Conservation (phyloP, 345 rosid species). For the Populus ilicifolia region DNA sequence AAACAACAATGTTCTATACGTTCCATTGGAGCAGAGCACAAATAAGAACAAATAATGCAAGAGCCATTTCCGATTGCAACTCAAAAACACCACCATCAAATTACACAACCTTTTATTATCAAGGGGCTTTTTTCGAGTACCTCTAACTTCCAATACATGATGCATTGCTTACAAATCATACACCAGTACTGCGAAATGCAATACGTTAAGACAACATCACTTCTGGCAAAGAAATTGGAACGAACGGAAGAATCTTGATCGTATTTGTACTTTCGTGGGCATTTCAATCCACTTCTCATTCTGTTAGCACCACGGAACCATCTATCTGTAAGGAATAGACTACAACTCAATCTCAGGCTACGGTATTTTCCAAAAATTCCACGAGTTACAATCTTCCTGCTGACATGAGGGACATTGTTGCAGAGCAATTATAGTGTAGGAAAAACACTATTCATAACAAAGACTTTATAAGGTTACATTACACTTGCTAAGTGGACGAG, state of each 20-base stretch:
- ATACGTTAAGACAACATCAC: not conserved
- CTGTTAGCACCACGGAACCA: not conserved
- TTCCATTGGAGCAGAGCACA: too few species aligned
- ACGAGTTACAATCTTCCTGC: constrained; percentile 81
- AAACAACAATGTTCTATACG: too few species aligned
- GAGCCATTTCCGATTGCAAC: not conserved
- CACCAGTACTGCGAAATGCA: not conserved
- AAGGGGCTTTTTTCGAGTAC: not conserved
- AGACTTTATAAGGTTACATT: too few species aligned
- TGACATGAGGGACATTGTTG: not conserved
- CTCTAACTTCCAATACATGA: not conserved
- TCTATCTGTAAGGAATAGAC: not conserved
- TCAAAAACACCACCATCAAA: not conserved
- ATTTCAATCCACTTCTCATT: constrained; percentile 1
- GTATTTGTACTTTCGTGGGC: not conserved
- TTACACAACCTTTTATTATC: not conserved
- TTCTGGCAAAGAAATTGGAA: constrained; percentile 3
- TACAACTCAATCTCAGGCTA: constrained; percentile 44
- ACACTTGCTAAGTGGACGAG: too few species aligned
- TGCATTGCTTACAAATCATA: constrained; percentile 9
- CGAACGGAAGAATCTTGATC: constrained; percentile 7
- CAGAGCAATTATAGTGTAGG: too few species aligned
- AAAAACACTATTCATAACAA: too few species aligned
- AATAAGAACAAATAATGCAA: not conserved
- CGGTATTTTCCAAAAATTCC: constrained; percentile 84